Evolutionary conservation across 805 yeast species (phyloP).

Genomic region (Kuraishia cidri): DNA sequence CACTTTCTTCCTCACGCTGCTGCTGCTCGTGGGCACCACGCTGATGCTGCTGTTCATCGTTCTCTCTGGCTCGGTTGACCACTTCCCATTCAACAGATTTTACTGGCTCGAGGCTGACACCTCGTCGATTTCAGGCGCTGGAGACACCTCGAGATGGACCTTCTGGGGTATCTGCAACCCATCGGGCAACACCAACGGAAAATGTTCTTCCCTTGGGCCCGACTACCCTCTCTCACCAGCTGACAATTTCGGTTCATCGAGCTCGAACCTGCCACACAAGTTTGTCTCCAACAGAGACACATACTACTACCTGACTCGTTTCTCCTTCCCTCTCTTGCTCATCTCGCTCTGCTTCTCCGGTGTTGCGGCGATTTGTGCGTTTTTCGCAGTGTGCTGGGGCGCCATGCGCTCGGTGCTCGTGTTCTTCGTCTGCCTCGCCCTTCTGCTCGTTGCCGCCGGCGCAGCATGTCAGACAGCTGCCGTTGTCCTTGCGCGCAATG

Average conservation of each 20-base stretch:
- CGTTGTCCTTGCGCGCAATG: conserved; percentile 63
- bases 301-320: conserved; percentile 58
- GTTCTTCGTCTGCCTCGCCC: conserved; percentile 40
- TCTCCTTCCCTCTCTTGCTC: conserved; percentile 54
- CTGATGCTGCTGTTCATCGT: conserved; percentile 46
- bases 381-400: conserved; percentile 47
- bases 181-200: conserved; percentile 18
- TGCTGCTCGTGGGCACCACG: conserved; percentile 34
- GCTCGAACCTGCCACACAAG: conserved; percentile 38
- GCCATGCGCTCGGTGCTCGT: conserved; percentile 46
- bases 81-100: conserved; percentile 53
- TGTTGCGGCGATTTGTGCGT: conserved; percentile 45
- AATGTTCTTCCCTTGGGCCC: conserved; percentile 39
- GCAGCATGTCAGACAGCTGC: conserved; percentile 71
- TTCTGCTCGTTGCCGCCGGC: conserved; percentile 49
- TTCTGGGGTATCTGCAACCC: conserved; percentile 70
- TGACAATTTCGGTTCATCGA: conserved; percentile 62
- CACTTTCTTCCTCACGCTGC: no score
- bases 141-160: conserved; percentile 60
- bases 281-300: conserved; percentile 46
- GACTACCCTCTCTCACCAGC: conserved; percentile 69
- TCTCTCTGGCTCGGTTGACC: conserved; percentile 52
- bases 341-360: conserved; percentile 55
- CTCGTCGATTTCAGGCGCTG: conserved; percentile 37
- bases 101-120: conserved; percentile 73